Conservation (phyloP, 768 basidiomycete genomes). For the Clavaria fumosa region DNA sequence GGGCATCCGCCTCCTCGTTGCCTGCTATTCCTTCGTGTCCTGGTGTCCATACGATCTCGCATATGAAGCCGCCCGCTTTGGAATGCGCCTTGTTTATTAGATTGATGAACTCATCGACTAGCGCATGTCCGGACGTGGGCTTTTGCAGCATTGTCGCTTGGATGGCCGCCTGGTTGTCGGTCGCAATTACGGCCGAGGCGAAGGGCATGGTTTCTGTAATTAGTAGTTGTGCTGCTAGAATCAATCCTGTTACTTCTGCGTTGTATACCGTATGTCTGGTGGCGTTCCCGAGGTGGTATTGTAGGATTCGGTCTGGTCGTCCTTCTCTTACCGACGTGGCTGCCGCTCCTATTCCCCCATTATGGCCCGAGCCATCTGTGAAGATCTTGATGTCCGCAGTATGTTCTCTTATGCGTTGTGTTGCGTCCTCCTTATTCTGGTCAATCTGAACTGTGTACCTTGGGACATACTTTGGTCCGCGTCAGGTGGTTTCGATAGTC, state of each 20-base stretch:
- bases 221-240: slow-evolving; percentile 16
- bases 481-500: too few species aligned
- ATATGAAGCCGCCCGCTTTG: background rate
- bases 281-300: slow-evolving; percentile 11
- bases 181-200: background rate
- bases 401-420: slow-evolving; percentile 1
- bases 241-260: slow-evolving; percentile 17
- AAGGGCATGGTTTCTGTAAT: slow-evolving; percentile 4
- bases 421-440: background rate
- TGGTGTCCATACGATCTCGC: slow-evolving; percentile 14
- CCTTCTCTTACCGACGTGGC: slow-evolving; percentile 5
- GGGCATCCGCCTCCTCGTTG: slow-evolving; percentile 12
- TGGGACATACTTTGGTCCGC: slow-evolving; percentile 5
- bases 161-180: slow-evolving; percentile 11
- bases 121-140: slow-evolving; percentile 3
- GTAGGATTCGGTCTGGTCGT: slow-evolving; percentile 2
- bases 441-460: slow-evolving; percentile 1
- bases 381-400: slow-evolving; percentile 3
- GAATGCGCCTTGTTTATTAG: background rate
- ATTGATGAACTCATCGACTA: slow-evolving; percentile 3
- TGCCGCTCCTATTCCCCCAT: slow-evolving; percentile 3
- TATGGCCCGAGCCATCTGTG: slow-evolving; percentile 6
- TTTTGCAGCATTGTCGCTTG: background rate
- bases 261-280: slow-evolving; percentile 17
- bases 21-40: slow-evolving; percentile 12